A percentile compares a stretch with the other conserved stretches of the same genome.
phyloP scores from a whole-genome alignment of 805 yeast genomes.

The Candida suzukii region DNA sequence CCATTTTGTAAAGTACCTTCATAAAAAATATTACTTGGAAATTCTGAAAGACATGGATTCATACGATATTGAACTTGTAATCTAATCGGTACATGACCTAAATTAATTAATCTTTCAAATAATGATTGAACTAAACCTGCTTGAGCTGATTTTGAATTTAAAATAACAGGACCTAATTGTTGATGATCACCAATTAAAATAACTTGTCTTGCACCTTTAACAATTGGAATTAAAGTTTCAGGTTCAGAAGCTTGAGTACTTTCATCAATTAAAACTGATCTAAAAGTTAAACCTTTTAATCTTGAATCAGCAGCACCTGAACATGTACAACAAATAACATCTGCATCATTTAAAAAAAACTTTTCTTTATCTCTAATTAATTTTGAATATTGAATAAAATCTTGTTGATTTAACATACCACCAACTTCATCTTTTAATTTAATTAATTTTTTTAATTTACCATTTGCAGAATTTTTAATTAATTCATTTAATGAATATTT shows the following conservation, averaged over 20 bases:
- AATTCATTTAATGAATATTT: slow-evolving; percentile 50
- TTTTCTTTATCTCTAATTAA: slow-evolving; percentile 42
- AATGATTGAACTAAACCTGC: slow-evolving; percentile 85
- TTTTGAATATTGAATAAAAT: slow-evolving; percentile 37
- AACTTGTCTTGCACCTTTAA: slow-evolving; percentile 84
- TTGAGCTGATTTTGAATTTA: slow-evolving; percentile 71
- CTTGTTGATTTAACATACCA: slow-evolving; percentile 53
- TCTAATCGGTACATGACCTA: slow-evolving; percentile 81
- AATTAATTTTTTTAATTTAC: slow-evolving; percentile 51
- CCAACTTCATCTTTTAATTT: slow-evolving; percentile 59
- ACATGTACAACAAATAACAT: slow-evolving; percentile 86
- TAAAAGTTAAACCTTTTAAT: slow-evolving; percentile 47
- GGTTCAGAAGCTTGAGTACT: slow-evolving; percentile 94
- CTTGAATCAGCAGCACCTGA: slow-evolving; percentile 84
- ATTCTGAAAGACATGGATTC: slow-evolving; percentile 85
- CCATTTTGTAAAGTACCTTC: slow-evolving; percentile 92
- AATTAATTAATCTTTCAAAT: slow-evolving; percentile 75
- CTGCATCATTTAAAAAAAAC: slow-evolving; percentile 45
- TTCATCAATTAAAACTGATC: slow-evolving; percentile 84
- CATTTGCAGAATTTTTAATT: slow-evolving; percentile 41
- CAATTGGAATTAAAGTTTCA: slow-evolving; percentile 82
- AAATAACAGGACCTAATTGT: slow-evolving; percentile 88
- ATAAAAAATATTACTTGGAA: slow-evolving; percentile 85
- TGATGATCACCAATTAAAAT: slow-evolving; percentile 90
- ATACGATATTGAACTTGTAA: slow-evolving; percentile 91